Percentiles rank a stretch among this genome's conserved stretches.
phyloP scores from a whole-genome alignment of 2,329 filamentous ascomycete genomes.

The Ophiocordyceps camponoti-floridani region DNA sequence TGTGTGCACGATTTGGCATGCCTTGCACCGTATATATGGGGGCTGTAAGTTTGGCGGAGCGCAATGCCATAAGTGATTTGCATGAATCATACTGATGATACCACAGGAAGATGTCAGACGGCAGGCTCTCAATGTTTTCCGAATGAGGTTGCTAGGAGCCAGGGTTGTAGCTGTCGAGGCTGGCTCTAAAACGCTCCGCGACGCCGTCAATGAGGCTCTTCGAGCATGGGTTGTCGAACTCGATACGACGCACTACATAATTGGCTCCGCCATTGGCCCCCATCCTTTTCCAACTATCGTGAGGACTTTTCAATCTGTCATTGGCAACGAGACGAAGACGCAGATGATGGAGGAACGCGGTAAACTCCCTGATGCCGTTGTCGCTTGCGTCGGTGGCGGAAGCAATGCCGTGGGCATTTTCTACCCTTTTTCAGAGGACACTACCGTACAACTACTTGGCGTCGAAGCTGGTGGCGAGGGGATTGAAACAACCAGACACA shows the following conservation, averaged over 20 bases:
- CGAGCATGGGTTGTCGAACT: conserved; percentile 88
- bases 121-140: conserved; percentile 94
- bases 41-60: conserved; percentile 28
- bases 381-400: conserved; percentile 90
- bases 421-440: conserved; percentile 81
- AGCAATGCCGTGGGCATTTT: conserved; percentile 97
- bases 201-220: conserved; percentile 89
- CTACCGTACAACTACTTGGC: conserved; percentile 70
- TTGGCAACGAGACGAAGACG: conserved; percentile 82
- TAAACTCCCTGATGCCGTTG: conserved; percentile 86
- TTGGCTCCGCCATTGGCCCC: conserved; percentile 90
- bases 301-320: conserved; percentile 91
- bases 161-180: conserved; percentile 86
- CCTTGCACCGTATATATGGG: conserved; percentile 98
- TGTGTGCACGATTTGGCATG: conserved; percentile 97
- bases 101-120: conserved; percentile 70
- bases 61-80: background rate
- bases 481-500: conserved; percentile 68
- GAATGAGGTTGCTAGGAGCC: conserved; percentile 89
- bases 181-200: conserved; percentile 65
- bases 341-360: conserved; percentile 75
- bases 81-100: background rate
- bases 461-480: conserved; percentile 94
- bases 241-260: conserved; percentile 92
- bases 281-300: conserved; percentile 98